Base-by-base conservation (phyloP, 495 filamentous ascomycete genomes). In the Aspergillus funiculosus region DNA sequence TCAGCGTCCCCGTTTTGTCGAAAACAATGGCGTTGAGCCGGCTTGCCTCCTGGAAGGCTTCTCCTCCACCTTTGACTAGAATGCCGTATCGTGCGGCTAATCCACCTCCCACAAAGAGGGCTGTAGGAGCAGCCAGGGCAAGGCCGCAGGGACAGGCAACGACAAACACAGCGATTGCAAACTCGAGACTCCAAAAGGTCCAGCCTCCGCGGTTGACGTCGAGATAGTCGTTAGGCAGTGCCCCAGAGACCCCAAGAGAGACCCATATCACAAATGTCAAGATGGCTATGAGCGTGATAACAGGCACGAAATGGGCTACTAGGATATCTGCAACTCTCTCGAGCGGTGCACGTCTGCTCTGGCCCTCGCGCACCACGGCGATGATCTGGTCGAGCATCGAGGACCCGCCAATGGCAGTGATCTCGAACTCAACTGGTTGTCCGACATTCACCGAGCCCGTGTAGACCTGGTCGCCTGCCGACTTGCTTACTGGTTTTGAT, bases 371-470 rank as follows among this genome's bases (percentile, higher is more conserved):
- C 8, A 97, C 88, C 19, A 89, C 86, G 15, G 79, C 73, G 48
- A 97, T 87, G 54, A 97, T 95, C 46, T 88, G 81, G 59, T 97
- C 91, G 22, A 97, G 73, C 86, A 97, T 89, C 2, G 89, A 94
- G 20, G 80, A 72, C 1, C 91, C 89, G 0, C 79, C 75, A 14
- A 82, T 66, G 9, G 82, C 80, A 0, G 84, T 84, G 34, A 95
- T 74, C 39, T 74, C 65, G 20, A 94, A 74, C 13, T 82, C 68
- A 14, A 95, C 66, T 1, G 90, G 76, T 2, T 78, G 64, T 9
- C 79, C 85, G 46, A 83, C 77, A 62, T 97, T 97, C 63, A 96
- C 77, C 3, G 91, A 92, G 10, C 91, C 91, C 7, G 87, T 79
- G 48, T 80, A 95, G 6, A 95, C 83, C 25, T 77, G 64, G 47